Base-by-base conservation (phyloP, 2,329 filamentous ascomycete species). In the Claviceps africana region DNA sequence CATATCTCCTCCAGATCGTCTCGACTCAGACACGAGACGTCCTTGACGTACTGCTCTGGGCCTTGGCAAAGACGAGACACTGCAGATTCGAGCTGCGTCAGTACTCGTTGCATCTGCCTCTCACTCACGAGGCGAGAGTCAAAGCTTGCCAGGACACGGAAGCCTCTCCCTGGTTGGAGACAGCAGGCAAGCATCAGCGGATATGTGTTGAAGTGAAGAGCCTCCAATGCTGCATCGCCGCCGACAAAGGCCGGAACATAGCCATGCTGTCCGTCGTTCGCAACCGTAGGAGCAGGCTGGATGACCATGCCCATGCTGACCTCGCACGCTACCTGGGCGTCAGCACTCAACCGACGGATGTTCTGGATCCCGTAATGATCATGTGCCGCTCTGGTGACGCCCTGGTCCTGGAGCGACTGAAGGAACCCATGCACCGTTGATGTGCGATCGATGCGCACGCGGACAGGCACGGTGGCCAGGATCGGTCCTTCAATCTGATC, bases 81-180 rank as follows among this genome's bases (percentile, higher is more conserved):
- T 8, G 78, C 71, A 2, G 68, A 67, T 22, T 72, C 72, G 13
- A 83, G 70, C 47, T 78, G 73, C 19, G 13, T 31, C 19, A 45
- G 40, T 9, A 52, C 39, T 19, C 46, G 35, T 17, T 31, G 37
- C 45, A 52, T 43, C 19, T 52, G 45, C 22, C 1, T 13, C 51
- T 43, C 21, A 10, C 46, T 44, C 28, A 48, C 22, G 4, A 52
- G 25, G 11, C 35, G 25, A 31, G 51, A 52, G 39, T 47, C 51
- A n/a, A 48, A 52, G 35, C 39, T 37, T 8, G 39, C 19, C 5
- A 43, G 22, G 15, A 48, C 35, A 13, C 51, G 51, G 13, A 52
- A 33, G 15, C 46, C 45, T 15, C 21, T 11, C 25, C 22, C 37
- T 28, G 51, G 37, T 6, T 21, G 44, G 2, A 48, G 50, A 31